Base-by-base conservation (phyloP, 2,329 filamentous ascomycete genomes). In the Beauveria medogensis region DNA sequence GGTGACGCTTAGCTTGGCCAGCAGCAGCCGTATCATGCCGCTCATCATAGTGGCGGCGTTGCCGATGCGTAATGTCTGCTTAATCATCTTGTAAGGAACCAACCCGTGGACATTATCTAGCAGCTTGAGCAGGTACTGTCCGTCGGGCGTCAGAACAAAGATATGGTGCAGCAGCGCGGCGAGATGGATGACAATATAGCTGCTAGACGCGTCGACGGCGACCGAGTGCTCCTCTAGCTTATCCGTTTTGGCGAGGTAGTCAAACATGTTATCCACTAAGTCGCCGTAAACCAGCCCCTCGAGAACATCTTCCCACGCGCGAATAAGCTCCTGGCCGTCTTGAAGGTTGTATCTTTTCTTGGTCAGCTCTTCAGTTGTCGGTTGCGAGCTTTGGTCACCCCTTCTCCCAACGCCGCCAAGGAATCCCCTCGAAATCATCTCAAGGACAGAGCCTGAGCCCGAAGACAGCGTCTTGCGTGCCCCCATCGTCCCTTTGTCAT, bases 31-130 rank as follows among this genome's bases (percentile, higher is more conserved):
- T 70, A 90, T 81, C 80, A 93, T 86, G 62, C 81, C 89, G 67
- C 82, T 89, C 60, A 93, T 86, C 90, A 94, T 92, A 22, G 85
- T 89, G 1, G 89, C 89, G 0, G 89, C 89, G 69, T 93, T 94
- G 6, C 90, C 88, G 16, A 92, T 80, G 46, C 85, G 83, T 4
- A 94, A 75, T 0, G 89, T 91, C 70, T 92, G 88, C 63, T 86
- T 82, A 55, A 92, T 79, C 64, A 91, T 77, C 47, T 82, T 79
- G 70, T 92, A 93, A 0, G 90, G 90, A 0, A 91, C 74, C 60
- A 92, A 77, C 60, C 81, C 83, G 71, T 92, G 86, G 12, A 87
- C 79, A 64, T 84, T 90, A 61, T 88, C 85, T 34, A 91, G 74
- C 44, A 92, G 80, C 62, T 87, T 87, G 22, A 91, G 75, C 28